Evolutionary conservation across 768 basidiomycete species (phyloP).

Genomic region (Cystobasidium onofrii): DNA sequence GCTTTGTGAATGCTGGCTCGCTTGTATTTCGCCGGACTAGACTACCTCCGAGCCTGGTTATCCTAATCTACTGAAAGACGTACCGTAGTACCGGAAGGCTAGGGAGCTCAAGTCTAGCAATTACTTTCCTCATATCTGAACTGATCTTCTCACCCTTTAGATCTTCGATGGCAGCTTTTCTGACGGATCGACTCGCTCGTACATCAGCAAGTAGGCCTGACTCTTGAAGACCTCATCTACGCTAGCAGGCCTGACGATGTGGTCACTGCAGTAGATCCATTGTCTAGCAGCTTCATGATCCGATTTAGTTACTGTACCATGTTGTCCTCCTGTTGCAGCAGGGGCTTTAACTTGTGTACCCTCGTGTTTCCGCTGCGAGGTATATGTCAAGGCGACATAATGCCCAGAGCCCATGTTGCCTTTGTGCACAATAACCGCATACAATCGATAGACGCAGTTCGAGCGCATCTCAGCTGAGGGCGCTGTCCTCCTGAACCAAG

Average conservation of each 20-base stretch:
- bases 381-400: slow-evolving; percentile 7
- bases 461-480: slow-evolving; percentile 4
- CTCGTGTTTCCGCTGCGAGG: not conserved
- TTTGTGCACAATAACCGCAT: slow-evolving; percentile 37
- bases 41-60: no score
- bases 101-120: no score
- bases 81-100: no score
- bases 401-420: slow-evolving; percentile 32
- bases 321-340: not conserved
- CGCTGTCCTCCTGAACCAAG: slow-evolving; percentile 16
- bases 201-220: slow-evolving; percentile 91
- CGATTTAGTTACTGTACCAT: not conserved
- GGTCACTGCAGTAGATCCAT: slow-evolving; percentile 92
- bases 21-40: no score
- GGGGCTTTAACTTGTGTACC: slow-evolving; percentile 46
- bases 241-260: slow-evolving; percentile 66
- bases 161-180: not conserved
- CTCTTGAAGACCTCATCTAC: slow-evolving; percentile 82
- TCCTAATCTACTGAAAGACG: no score
- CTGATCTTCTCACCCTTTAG: no score
- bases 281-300: slow-evolving; percentile 46
- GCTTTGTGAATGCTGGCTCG: no score
- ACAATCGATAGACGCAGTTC: slow-evolving; percentile 36
- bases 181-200: slow-evolving; percentile 52
- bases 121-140: no score